Evolutionary conservation across 306 rosid species (phyloP), one percentile per base, ranked within the genome.

Genomic region (Citrullus amarus): DNA sequence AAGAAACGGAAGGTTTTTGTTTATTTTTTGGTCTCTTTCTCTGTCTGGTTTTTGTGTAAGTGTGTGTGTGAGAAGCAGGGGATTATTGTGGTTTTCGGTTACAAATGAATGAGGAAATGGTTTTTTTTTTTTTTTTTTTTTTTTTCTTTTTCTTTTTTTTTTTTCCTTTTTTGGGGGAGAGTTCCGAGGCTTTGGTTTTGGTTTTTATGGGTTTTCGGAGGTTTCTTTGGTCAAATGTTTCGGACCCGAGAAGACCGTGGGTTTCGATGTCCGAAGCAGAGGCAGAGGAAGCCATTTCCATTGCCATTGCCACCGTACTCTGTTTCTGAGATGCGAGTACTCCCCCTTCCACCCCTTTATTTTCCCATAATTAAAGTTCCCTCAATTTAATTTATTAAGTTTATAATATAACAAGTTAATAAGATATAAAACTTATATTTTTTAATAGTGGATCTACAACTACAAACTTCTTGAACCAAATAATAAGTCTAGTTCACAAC

Each of bases 1-100:
- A 78, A 85, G 75, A 68, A 75, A 78, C 80, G 78, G 84, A 80
- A 77, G 84, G 58, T 82, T 75, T 78, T 81, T 75, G 15, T 61
- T 43, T 30, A 3, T 4, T n/a, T 54, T 53, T 32, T 3, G 18
- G 6, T 14, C 3, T 12, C 1, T 15, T 16, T 63, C 20, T 62
- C 32, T 63, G 9, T 53, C n/a, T 53, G n/a, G 28, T 25, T 53
- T 5, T 53, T 53, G 7, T 48, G 16, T 11, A 12, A 11, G 81
- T 32, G 51, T 17, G 32, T 15, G 32, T 79, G 88, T 8, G 83
- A 81, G 79, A 54, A 80, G 80, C 55, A 80, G 43, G 10, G 3
- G 58, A 70, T 36, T n/a, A 20, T 4, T 48, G 41, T 54, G 66
- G 50, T 11, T 50, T 62, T 71, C 17, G 9, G 56, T 70, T 17